Evolutionary conservation across 805 yeast species (phyloP).

Genomic region (Starmerella vaccinii): DNA sequence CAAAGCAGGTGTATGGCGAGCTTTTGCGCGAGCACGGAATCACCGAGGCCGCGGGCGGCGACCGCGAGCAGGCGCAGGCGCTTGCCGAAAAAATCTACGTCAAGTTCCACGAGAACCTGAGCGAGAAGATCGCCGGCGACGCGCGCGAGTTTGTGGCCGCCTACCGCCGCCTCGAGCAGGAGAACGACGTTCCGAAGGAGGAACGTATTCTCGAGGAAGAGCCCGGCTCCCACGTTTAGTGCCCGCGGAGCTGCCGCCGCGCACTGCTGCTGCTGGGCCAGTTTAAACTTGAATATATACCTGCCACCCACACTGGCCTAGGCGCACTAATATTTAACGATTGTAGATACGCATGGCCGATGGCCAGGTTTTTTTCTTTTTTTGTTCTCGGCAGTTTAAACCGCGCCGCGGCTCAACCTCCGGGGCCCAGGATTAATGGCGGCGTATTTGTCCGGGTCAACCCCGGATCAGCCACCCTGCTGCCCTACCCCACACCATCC

Average conservation of each 20-base stretch:
- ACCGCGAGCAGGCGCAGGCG: slow-evolving; percentile 14
- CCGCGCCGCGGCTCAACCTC: not conserved
- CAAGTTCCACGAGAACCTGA: slow-evolving; percentile 23
- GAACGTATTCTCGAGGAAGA: slow-evolving; percentile 11
- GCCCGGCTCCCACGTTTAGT: not conserved
- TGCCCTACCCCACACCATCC: slow-evolving; percentile 6
- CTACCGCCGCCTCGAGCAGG: slow-evolving; percentile 13
- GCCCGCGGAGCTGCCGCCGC: no score
- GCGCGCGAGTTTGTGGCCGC: slow-evolving; percentile 23
- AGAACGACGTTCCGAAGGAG: slow-evolving; percentile 15
- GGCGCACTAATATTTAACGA: not conserved
- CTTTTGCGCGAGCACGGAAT: slow-evolving; percentile 18
- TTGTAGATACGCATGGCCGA: no score
- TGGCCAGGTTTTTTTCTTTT: no score
- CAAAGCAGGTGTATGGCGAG: slow-evolving; percentile 22
- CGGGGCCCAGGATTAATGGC: not conserved
- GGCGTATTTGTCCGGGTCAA: not conserved
- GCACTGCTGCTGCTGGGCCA: no score
- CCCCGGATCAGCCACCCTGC: slow-evolving; percentile 2
- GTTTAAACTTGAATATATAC: no score
- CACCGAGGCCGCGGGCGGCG: not conserved
- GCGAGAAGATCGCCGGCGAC: slow-evolving; percentile 22
- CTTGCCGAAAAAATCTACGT: slow-evolving; percentile 27
- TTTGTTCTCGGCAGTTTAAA: not conserved
- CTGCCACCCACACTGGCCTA: no score